Base-by-base conservation (phyloP, 2,329 filamentous ascomycete species). In the Coniochaeta sp. region DNA sequence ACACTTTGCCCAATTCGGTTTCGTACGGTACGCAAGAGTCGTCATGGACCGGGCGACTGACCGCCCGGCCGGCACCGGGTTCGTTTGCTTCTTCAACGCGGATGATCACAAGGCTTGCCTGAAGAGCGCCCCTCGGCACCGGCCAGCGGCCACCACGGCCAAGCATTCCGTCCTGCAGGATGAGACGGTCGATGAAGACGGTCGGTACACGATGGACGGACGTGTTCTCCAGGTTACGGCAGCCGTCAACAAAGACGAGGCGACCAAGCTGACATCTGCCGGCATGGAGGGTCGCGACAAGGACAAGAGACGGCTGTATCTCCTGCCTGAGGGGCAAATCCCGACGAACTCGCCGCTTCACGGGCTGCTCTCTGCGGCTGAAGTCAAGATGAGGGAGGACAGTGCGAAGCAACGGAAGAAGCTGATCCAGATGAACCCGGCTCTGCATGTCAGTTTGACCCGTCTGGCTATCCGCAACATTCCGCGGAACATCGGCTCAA, bases 401-500 rank as follows among this genome's bases (percentile, higher is more conserved):
- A 96, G 91, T 68, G 85, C 85, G 31, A 89, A 88, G 67, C 93
- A 98, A 75, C 88, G 95, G 58, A 93, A 95, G 77, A 90, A 89
- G 67, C 83, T 97, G 62, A 91, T 99, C 67, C 89, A 97, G 77
- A 86, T 83, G 73, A 99, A 99, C 72, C 93, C 95, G 0, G 89
- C 87, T 57, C 80, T 99, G 36, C 91, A 97, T 73, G 76, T 99
- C 59, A 95, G 89, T 72, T 80, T 99, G 58, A 96, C 92, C 8
- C 89, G 95, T 68, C 84, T 99, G 34, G 93, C 93, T 1, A 79
- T 99, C 60, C 90, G 95, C 67, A 99, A 99, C 71, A 82, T 99
- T 6, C 95, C 95, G 2, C 87, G 90, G 64, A 87, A 88, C 70
- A 81, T 97, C 64, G 88, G 83, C 26, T 90, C 90, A 26, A 98